Conservation (phyloP, 1,284 basidiomycete genomes). For the Pterulicium gracile region DNA sequence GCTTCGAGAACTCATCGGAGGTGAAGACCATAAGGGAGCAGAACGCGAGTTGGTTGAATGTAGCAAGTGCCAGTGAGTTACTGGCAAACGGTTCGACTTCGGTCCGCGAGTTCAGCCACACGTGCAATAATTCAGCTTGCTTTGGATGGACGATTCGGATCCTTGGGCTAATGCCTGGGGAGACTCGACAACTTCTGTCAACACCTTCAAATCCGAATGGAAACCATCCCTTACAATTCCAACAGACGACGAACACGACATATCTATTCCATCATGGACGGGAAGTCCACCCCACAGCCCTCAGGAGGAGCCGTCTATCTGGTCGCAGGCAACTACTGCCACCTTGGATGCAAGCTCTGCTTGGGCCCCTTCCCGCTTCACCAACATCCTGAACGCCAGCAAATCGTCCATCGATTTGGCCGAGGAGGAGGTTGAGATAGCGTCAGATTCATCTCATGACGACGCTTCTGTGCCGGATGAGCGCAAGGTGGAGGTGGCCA, state of each 20-base stretch:
- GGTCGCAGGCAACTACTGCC: not conserved
- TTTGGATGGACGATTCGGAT: conserved; percentile 45
- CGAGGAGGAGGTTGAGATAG: not conserved
- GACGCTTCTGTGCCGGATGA: no score
- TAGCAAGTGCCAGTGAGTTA: no score
- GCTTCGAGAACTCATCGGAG: conserved; percentile 27
- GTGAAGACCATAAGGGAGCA: conserved; percentile 9
- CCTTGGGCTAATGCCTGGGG: conserved; percentile 61
- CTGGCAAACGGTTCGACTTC: no score
- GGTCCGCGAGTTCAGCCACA: no score
- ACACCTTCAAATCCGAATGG: conserved; percentile 9
- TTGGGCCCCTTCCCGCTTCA: not conserved
- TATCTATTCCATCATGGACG: not conserved
- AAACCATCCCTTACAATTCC: not conserved
- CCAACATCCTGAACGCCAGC: not conserved
- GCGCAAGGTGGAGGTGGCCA: no score
- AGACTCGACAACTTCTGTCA: conserved; percentile 26
- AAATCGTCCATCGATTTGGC: not conserved
- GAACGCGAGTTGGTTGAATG: no score
- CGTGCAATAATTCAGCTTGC: conserved; percentile 4
- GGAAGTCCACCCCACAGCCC: not conserved
- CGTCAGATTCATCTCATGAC: no score
- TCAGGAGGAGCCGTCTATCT: not conserved
- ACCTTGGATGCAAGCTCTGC: not conserved
- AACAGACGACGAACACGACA: not conserved